Evolutionary conservation across 768 basidiomycete genomes (phyloP).

Genomic region (Dioszegia aurantiaca): DNA sequence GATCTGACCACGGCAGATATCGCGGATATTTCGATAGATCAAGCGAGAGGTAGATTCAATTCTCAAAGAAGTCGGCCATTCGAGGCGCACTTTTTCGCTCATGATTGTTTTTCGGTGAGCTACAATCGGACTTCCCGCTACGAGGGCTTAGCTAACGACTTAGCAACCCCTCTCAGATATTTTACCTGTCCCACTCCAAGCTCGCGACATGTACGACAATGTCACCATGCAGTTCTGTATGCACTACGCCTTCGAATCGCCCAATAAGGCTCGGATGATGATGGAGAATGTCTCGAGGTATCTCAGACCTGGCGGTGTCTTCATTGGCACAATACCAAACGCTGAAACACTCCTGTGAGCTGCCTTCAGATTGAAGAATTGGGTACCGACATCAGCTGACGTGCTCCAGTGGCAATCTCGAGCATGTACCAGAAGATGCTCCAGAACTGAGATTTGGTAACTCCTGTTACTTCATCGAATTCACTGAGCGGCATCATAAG

Average conservation of each 20-base stretch:
- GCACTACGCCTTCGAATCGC: constrained; percentile 98
- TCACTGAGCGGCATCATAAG: constrained; percentile 65
- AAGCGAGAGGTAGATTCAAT: constrained; percentile 72
- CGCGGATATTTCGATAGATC: constrained; percentile 79
- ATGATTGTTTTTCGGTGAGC: constrained; percentile 77
- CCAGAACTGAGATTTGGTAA: constrained; percentile 82
- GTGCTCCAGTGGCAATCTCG: constrained; percentile 53
- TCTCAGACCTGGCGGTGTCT: constrained; percentile 79
- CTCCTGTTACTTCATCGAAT: constrained; percentile 80
- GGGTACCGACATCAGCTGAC: constrained; percentile 53
- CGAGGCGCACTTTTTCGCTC: constrained; percentile 73
- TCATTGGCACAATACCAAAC: constrained; percentile 96
- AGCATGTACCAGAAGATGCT: constrained; percentile 64
- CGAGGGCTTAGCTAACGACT: constrained; percentile 5
- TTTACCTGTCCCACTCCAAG: constrained; percentile 61
- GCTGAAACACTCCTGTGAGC: constrained; percentile 77
- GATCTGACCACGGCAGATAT: constrained; percentile 62
- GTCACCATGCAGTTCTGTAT: constrained; percentile 99
- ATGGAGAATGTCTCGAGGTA: constrained; percentile 79
- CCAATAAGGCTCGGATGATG: constrained; percentile 83
- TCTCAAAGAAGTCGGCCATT: constrained; percentile 60
- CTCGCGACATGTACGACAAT: constrained; percentile 77
- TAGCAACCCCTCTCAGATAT: constrained; percentile 65
- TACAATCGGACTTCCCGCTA: neutral
- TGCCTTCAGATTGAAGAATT: neutral